Base-by-base conservation (phyloP, 139 green algal genomes). In the Eudorina sp. region DNA sequence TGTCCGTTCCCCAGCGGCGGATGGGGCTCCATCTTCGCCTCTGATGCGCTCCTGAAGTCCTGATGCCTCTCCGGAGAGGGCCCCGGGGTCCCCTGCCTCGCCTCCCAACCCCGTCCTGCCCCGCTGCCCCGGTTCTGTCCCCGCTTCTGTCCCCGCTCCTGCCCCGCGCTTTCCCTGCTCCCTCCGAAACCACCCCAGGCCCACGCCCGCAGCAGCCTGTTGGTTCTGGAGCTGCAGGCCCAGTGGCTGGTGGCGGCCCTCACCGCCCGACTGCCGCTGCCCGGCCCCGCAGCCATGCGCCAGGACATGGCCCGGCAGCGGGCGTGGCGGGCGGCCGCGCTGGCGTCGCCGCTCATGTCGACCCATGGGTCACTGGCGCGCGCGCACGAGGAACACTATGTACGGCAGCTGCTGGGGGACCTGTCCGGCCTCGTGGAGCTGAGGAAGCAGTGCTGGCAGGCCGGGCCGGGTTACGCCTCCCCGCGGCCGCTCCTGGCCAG, bases 211-310 rank as follows among this genome's bases (percentile, higher is more conserved):
- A 75, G 13, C n/a, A 34, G 40, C 25, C 40, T 60, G 27, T n/a
- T 85, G 55, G 36, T 85, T 34, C 38, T 74, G 55, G 58, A 85
- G 79, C 79, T 85, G 41, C 79, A 85, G 55, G 79, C 79, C 5
- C 79, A 85, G 79, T 85, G 79, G 79, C 55, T 85, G 79, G 79
- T 69, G 9, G 79, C 58, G 31, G 58, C 55, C 53, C 79, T 85
- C 6, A 69, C 79, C 58, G 40, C 51, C 13, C 23, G 41, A 14
- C 9, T 45, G 29, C 40, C 5, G n/a, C 79, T 60, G 58, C 79
- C 58, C 23, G 27, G 1, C 5, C 11, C 53, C 14, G 41, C 21
- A 11, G 79, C 19, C 40, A 58, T 85, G 79, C 60, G 60, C 6
- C 27, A 16, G 27, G 79, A 85, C 55, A 38, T 75, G 8, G 27